These are phyloP conservation scores for Scedosporium apiospermum DNA, from an alignment of 2,329 filamentous ascomycete species.

Conservation along the genomic window DNA sequence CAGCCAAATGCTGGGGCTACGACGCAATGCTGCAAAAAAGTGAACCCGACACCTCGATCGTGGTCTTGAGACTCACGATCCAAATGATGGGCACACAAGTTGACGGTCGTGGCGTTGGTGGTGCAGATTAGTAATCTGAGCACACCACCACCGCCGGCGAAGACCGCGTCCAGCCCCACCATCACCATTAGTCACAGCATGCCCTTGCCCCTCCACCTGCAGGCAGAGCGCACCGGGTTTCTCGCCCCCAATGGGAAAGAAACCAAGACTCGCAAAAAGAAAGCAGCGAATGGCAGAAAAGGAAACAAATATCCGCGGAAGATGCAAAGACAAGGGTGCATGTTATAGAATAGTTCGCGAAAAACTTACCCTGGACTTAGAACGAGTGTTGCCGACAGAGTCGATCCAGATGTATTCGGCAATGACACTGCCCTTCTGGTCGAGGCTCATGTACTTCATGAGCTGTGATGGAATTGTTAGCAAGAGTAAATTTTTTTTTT, in stretches of 20 bases:
- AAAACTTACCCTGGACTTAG: conserved; percentile 84
- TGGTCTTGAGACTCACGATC: background rate
- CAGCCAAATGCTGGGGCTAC: background rate
- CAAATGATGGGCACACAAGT: background rate
- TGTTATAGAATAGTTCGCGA: conserved; percentile 11
- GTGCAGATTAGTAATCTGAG: conserved; percentile 8
- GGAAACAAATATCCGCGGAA: conserved; percentile 3
- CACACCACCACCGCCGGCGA: conserved; percentile 10
- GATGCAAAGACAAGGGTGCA: conserved; percentile 10
- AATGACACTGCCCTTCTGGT: conserved; percentile 81
- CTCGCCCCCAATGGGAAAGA: background rate
- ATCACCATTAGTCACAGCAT: background rate
- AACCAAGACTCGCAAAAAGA: background rate
- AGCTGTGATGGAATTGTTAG: conserved; percentile 45
- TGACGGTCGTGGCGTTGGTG: conserved; percentile 7
- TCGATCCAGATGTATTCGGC: conserved; percentile 98
- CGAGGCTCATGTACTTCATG: conserved; percentile 82
- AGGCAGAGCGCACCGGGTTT: background rate
- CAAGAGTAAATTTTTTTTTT: background rate
- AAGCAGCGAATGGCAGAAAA: background rate
- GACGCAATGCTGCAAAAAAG: background rate
- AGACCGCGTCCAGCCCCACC: background rate
- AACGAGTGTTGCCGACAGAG: conserved; percentile 70
- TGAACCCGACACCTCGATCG: background rate
- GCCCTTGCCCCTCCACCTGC: conserved; percentile 1